These are phyloP conservation scores for Monosporozyma unispora DNA, from an alignment of 805 yeast species.

Conservation along the genomic window DNA sequence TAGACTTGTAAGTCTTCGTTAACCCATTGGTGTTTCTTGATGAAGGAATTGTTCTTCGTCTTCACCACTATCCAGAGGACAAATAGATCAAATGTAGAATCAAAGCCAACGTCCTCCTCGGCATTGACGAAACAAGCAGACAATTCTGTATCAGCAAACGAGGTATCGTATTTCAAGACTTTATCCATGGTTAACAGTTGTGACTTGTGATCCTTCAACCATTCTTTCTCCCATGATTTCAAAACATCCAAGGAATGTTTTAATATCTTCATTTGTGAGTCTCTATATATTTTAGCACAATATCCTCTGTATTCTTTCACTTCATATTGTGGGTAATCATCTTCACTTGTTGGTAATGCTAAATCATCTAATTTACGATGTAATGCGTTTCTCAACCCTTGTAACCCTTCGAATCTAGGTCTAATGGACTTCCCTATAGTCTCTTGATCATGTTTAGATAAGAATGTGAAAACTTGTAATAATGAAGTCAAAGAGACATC, in stretches of 20 bases:
- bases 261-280: constrained; percentile 40
- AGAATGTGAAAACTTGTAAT: constrained; percentile 26
- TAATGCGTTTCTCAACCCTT: constrained; percentile 45
- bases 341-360: neutral
- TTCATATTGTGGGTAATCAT: constrained; percentile 9
- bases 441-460: constrained; percentile 27
- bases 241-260: constrained; percentile 36
- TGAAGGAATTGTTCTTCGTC: constrained; percentile 8
- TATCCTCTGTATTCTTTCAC: constrained; percentile 10
- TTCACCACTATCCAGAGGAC: constrained; percentile 30
- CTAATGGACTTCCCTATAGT: constrained; percentile 31
- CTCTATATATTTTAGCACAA: constrained; percentile 37
- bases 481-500: constrained; percentile 13
- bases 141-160: constrained; percentile 40
- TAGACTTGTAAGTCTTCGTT: constrained; percentile 5
- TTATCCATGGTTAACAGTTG: constrained; percentile 42
- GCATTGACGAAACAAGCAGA: constrained; percentile 38
- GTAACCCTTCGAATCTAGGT: constrained; percentile 50
- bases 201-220: constrained; percentile 36
- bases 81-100: constrained; percentile 39
- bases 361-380: constrained; percentile 34
- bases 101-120: constrained; percentile 36
- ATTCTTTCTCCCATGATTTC: constrained; percentile 42
- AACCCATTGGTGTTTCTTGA: constrained; percentile 15
- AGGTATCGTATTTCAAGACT: constrained; percentile 42